phyloP scores from a whole-genome alignment of 2,329 filamentous ascomycete genomes.

The Aspergillus tubingensis region DNA sequence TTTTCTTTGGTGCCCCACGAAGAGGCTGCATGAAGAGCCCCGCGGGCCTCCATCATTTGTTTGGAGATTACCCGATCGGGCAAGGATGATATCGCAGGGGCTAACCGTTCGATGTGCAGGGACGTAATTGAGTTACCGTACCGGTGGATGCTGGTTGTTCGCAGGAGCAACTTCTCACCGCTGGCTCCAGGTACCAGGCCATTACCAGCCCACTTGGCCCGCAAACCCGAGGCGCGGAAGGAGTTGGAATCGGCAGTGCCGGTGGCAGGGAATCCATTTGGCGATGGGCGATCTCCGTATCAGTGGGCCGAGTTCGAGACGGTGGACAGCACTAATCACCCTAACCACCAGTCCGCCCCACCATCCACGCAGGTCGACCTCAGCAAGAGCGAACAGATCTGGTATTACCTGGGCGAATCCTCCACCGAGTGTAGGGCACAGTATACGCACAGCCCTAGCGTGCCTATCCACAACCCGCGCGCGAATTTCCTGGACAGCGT shows the following conservation, averaged over 20 bases:
- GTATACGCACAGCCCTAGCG: slow-evolving; percentile 76
- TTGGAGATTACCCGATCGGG: slow-evolving; percentile 16
- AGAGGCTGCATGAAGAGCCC: neutral
- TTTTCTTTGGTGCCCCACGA: slow-evolving; percentile 22
- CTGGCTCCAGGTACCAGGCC: slow-evolving; percentile 49
- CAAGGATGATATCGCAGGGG: slow-evolving; percentile 4
- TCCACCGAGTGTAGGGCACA: slow-evolving; percentile 91
- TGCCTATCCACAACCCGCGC: slow-evolving; percentile 49
- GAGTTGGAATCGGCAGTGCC: slow-evolving; percentile 63
- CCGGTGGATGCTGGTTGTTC: slow-evolving; percentile 52
- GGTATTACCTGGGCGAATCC: slow-evolving; percentile 81
- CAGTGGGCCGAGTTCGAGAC: slow-evolving; percentile 80
- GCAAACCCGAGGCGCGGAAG: slow-evolving; percentile 55
- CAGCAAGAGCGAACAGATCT: slow-evolving; percentile 71
- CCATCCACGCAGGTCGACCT: slow-evolving; percentile 71
- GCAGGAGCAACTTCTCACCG: slow-evolving; percentile 51
- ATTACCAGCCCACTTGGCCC: slow-evolving; percentile 50
- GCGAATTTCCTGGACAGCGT: slow-evolving; percentile 54
- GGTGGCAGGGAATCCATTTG: slow-evolving; percentile 66
- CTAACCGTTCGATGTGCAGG: slow-evolving; percentile 25
- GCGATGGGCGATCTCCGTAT: slow-evolving; percentile 57
- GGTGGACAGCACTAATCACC: slow-evolving; percentile 53
- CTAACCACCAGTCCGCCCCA: slow-evolving; percentile 58
- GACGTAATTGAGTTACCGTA: slow-evolving; percentile 64
- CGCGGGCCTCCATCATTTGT: neutral